These are phyloP conservation scores for Pseudopithomyces maydicus DNA, from an alignment of 2,329 filamentous ascomycete species.

Conservation along the genomic window DNA sequence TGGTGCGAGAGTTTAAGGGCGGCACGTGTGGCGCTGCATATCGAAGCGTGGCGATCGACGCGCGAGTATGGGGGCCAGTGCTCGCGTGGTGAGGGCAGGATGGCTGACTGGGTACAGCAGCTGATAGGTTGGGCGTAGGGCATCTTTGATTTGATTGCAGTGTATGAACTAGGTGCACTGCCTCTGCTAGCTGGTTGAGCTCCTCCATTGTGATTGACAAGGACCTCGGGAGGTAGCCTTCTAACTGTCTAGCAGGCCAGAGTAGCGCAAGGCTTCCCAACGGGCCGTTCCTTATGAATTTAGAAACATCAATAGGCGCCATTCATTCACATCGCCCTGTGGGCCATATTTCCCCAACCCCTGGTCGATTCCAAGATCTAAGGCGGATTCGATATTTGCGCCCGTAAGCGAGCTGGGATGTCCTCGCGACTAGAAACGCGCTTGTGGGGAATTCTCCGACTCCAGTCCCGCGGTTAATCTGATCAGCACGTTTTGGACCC, in stretches of 20 bases:
- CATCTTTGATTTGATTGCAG: background rate
- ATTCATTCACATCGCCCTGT: background rate
- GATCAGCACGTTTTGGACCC: constrained; percentile 1
- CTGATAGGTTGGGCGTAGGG: no score
- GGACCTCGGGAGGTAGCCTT: background rate
- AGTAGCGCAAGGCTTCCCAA: background rate
- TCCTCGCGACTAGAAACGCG: background rate
- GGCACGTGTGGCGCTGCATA: background rate
- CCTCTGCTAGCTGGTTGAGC: background rate
- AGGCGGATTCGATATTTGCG: background rate
- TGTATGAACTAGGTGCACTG: background rate
- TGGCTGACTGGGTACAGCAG: background rate
- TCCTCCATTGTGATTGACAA: background rate
- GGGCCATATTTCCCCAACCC: background rate
- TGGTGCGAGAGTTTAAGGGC: background rate
- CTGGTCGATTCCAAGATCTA: background rate
- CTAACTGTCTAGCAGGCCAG: background rate
- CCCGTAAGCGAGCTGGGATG: background rate
- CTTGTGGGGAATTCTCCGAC: background rate
- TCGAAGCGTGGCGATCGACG: background rate
- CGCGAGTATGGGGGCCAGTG: background rate
- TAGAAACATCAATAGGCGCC: no score
- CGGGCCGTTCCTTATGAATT: background rate
- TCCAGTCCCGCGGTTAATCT: background rate
- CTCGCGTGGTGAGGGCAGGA: background rate